These are phyloP conservation scores for Symbiodinium natans DNA, from an alignment of 73 alveolate species.

Conservation along the genomic window DNA sequence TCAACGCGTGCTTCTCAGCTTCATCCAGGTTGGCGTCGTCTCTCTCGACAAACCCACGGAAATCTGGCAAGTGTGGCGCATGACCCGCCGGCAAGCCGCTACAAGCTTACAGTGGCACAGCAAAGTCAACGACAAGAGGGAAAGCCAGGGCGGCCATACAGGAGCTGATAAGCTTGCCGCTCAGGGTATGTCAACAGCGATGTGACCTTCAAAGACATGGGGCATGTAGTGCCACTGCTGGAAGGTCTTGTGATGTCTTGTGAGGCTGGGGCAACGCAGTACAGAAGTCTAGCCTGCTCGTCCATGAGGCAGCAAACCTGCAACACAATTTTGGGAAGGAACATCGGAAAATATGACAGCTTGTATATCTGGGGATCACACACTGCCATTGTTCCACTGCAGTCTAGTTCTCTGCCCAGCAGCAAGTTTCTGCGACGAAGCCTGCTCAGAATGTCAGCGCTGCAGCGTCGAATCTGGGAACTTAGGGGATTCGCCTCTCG, in stretches of 20 bases:
- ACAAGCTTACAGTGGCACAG: neutral
- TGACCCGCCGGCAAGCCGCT: neutral
- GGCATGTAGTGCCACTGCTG: neutral
- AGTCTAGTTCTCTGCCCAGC: constrained; percentile 93
- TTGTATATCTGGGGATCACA: neutral
- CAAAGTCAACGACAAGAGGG: neutral
- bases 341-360: neutral
- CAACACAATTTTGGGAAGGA: neutral
- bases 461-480: too few species aligned
- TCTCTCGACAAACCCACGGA: constrained; percentile 70
- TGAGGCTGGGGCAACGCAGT: constrained; percentile 49
- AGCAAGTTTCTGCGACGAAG: constrained; percentile 86
- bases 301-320: constrained; percentile 91
- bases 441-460: neutral
- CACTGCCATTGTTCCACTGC: constrained; percentile 93
- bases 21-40: constrained; percentile 64
- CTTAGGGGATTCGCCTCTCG: too few species aligned
- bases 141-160: constrained; percentile 59
- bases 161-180: constrained; percentile 76
- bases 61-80: constrained; percentile 17
- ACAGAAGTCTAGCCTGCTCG: constrained; percentile 79
- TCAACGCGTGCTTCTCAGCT: constrained; percentile 33
- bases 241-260: too few species aligned
- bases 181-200: constrained; percentile 70
- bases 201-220: constrained; percentile 5